Conservation (phyloP, 169 alveolate genomes). For the Eimeria acervulina region DNA sequence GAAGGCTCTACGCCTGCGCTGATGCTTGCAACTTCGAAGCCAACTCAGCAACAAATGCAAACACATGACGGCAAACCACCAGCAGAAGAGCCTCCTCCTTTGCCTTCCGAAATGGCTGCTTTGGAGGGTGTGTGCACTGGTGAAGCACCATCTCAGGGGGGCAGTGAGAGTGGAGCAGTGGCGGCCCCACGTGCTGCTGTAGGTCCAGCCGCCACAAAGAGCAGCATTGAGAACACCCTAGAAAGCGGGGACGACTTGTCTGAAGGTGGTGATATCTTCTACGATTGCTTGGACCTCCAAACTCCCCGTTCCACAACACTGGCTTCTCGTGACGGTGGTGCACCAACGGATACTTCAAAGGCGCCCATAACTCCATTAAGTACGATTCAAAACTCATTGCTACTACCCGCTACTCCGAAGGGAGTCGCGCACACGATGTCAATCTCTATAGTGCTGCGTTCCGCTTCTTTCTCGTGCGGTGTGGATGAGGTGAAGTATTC, state of each 20-base stretch:
- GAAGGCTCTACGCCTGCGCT: background rate
- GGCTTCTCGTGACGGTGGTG: background rate
- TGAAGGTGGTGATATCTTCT: background rate
- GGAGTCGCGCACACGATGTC: conserved; percentile 7
- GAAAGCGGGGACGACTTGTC: background rate
- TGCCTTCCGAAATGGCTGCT: background rate
- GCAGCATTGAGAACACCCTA: background rate
- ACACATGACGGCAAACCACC: background rate
- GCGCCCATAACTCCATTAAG: background rate
- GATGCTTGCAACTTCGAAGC: background rate
- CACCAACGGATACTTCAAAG: background rate
- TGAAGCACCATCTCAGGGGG: background rate
- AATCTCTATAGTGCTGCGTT: conserved; percentile 23
- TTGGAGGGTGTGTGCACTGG: background rate
- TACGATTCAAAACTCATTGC: background rate
- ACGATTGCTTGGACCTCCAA: conserved; percentile 61
- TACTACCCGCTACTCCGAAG: background rate
- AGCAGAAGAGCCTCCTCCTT: background rate
- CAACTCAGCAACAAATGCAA: background rate
- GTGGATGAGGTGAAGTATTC: background rate
- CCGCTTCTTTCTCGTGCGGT: conserved; percentile 23
- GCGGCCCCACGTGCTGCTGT: background rate
- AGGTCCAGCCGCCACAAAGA: background rate
- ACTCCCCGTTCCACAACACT: background rate
- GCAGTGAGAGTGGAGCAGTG: background rate